Base-by-base conservation (phyloP, 163 green algal species). In the Chlamydomonas reinhardtii region DNA sequence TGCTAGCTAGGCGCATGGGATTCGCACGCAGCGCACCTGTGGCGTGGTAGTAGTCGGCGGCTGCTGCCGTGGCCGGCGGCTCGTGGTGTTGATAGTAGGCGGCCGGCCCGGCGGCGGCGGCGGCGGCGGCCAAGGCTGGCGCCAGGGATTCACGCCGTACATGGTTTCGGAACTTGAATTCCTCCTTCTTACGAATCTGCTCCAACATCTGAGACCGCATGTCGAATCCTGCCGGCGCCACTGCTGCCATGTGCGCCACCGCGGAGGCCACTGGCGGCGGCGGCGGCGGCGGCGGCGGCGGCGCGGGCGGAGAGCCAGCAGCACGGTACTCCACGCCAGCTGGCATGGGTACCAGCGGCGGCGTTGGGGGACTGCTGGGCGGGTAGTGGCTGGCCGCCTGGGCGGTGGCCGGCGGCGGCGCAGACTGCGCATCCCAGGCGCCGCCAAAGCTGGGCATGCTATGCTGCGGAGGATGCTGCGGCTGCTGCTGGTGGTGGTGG, bases 101-200 rank as follows among this genome's bases (percentile, higher is more conserved):
- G n/a, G n/a, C n/a, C n/a, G n/a, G n/a, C n/a, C n/a, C n/a, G n/a
- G n/a, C n/a, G n/a, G n/a, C 39, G 39, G 5, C 39, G 39, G 39
- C 39, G 62, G 29, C 24, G 27, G 3, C 29, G 27, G 24, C 27
- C 2, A 29, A 12, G 27, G 27, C 29, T 3, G 62, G 62, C 25
- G 62, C 62, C 62, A 70, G 27, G 27, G 62, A 70, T 11, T 34
- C 62, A 5, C 62, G 62, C 62, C n/a, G 12, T 0, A 32, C 76
- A 37, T 85, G 77, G 34, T 76, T 84, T 24, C 25, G 43, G 31
- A 84, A 84, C 9, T 69, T 76, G 48, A 56, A 76, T 3, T 84
- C 66, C 14, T 17, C n/a, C 66, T 84, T 68, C 29, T 76, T 84
- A 0, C 32, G 77, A 31, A 76, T 84, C 31, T 56, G 43, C 2